Percentiles rank a stretch among this genome's conserved stretches.
These are phyloP conservation scores for Phtheirospermum japonicum DNA, from an alignment of 257 asterid species.

Conservation along the genomic window DNA sequence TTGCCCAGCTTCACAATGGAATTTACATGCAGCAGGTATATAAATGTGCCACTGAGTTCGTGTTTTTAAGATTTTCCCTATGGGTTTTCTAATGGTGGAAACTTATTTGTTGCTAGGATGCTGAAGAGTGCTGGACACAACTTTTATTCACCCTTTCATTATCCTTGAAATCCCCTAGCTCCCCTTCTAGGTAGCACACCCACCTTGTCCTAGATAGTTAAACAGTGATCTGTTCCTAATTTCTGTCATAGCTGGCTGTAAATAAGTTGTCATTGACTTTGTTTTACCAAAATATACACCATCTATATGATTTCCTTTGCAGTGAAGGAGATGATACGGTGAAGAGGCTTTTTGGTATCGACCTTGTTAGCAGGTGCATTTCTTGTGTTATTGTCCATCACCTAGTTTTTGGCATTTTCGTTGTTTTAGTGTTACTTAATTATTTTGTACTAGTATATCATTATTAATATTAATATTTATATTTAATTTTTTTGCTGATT, in stretches of 20 bases:
- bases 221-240: conserved; percentile 12
- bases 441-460: neutral
- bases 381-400: conserved; percentile 18
- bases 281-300: conserved; percentile 22
- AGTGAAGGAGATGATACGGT: conserved; percentile 72
- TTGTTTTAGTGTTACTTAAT: conserved; percentile 16
- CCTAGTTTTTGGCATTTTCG: conserved; percentile 20
- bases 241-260: conserved; percentile 13
- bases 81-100: conserved; percentile 21
- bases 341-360: conserved; percentile 85
- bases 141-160: conserved; percentile 82
- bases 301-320: conserved; percentile 33
- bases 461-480: neutral
- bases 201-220: conserved; percentile 16
- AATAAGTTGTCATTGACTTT: conserved; percentile 10
- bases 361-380: conserved; percentile 83
- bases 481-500: conserved; percentile 4
- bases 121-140: conserved; percentile 99
- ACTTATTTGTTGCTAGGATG: conserved; percentile 63
- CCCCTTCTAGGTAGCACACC: conserved; percentile 50
- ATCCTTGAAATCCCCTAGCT: conserved; percentile 54
- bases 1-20: conserved; percentile 96
- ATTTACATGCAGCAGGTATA: conserved; percentile 95
- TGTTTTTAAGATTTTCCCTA: conserved; percentile 4
- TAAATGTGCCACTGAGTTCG: conserved; percentile 23